Evolutionary conservation across 192 early-diverging fungal genomes (phyloP).

Genomic region (Bifiguratus adelaidae): DNA sequence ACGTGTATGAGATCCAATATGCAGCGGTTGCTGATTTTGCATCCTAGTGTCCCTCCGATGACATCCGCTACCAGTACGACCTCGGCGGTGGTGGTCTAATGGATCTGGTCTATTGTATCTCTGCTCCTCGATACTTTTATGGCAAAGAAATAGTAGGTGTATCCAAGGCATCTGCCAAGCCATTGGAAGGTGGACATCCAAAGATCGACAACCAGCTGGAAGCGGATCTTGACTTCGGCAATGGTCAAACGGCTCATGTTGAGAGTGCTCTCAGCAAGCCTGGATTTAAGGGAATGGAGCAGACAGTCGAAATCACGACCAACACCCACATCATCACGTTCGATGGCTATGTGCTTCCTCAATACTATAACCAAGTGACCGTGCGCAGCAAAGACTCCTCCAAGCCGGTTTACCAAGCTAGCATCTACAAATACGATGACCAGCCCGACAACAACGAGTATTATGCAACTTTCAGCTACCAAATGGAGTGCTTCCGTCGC

Average conservation of each 20-base stretch:
- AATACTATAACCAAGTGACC: too few relatives aligned
- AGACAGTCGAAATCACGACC: too few relatives aligned
- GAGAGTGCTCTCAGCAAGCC: slow-evolving; percentile 4
- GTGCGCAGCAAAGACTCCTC: too few relatives aligned
- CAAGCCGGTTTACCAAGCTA: slow-evolving; percentile 12
- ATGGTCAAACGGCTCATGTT: neutral
- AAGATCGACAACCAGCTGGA: slow-evolving; percentile 18
- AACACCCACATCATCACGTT: too few relatives aligned
- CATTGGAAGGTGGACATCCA: neutral
- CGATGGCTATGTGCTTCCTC: too few relatives aligned
- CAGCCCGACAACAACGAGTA: slow-evolving; percentile 7
- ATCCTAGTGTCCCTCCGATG: slow-evolving; percentile 7
- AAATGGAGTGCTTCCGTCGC: slow-evolving; percentile 19
- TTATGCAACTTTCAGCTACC: slow-evolving; percentile 14
- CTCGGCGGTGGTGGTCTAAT: slow-evolving; percentile 15
- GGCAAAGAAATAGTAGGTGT: slow-evolving; percentile 14
- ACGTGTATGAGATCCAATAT: too few relatives aligned
- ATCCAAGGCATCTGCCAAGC: slow-evolving; percentile 5
- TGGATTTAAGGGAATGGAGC: slow-evolving; percentile 10
- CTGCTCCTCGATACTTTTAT: slow-evolving; percentile 13
- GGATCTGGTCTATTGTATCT: slow-evolving; percentile 18
- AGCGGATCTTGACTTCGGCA: slow-evolving; percentile 2
- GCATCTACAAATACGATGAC: slow-evolving; percentile 10
- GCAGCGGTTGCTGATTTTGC: too few relatives aligned
- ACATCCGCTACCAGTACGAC: slow-evolving; percentile 17